Base-by-base conservation (phyloP, 352 stramenopile species). In the Phytophthora tentaculata region DNA sequence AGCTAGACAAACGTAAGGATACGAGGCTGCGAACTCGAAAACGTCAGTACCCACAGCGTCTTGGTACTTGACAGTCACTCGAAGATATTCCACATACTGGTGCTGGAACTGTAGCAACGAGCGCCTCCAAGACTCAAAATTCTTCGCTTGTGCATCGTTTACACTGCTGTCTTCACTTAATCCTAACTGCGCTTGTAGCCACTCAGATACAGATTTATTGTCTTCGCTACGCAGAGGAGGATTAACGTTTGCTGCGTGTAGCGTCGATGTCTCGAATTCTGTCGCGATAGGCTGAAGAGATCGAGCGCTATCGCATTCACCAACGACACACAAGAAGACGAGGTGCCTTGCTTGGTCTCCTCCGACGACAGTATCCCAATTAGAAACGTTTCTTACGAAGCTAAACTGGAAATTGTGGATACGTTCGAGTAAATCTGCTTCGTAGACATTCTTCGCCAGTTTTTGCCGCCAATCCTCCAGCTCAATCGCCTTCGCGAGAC, bases 11-110 rank as follows among this genome's bases (percentile, higher is more conserved):
- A 74, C 55, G 55, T 81, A 86, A 17, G 78, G 76, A n/a, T 78
- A 78, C 1, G 66, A 75, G 0, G 77, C 69, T 35, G 80, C 80
- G 28, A 88, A 86, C 23, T 88, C 80, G 19, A 82, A 80, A 0
- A 84, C 66, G 17, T 88, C 75, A 20, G 57, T 62, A 0, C 61
- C 77, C 10, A 86, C 51, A 2, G 71, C 54, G 22, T 88, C 77
- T 35, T 88, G 73, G 16, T 74, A 86, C 16, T 44, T 44, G 13
- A 82, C 77, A 2, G 13, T 55, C 14, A 64, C 61, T 20, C 23
- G 32, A 14, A 88, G 61, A 37, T 74, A 65, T 5, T 35, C 29
- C 0, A 71, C 70, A 58, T 79, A 88, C 2, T 55, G 54, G 5
- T 53, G 53, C 44, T 88, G 73, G 3, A 86, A 55, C 14, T 23